Conservation (phyloP, 495 filamentous ascomycete genomes). For the Pseudomonodictys pantanalensis region DNA sequence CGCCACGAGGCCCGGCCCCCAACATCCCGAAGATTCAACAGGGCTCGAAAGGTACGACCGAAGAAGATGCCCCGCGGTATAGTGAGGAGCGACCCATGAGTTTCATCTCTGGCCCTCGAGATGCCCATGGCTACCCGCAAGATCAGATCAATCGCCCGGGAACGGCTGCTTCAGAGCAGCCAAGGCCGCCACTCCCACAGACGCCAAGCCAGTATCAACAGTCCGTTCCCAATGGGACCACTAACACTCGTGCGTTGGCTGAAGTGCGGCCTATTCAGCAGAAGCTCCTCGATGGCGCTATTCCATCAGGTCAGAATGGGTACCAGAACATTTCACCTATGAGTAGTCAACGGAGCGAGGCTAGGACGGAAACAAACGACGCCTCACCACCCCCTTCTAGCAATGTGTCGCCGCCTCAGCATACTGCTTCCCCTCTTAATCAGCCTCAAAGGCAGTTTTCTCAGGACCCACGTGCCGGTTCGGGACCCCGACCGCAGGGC, state of each 20-base stretch:
- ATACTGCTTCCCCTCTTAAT: conserved; percentile 4
- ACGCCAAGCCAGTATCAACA: conserved; percentile 7
- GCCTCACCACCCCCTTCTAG: conserved; percentile 15
- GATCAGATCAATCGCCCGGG: conserved; percentile 27
- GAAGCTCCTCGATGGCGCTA: background rate
- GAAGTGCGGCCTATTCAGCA: no score
- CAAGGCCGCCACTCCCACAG: conserved; percentile 13
- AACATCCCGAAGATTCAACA: background rate
- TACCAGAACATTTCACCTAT: conserved; percentile 1
- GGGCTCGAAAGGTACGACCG: background rate
- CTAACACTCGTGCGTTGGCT: no score
- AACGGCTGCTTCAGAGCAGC: background rate
- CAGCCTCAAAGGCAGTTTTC: background rate
- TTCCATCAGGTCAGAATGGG: background rate
- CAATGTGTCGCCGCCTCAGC: conserved; percentile 25
- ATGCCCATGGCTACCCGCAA: conserved; percentile 29
- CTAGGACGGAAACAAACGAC: conserved; percentile 1
- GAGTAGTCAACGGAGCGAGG: background rate
- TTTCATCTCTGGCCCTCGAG: conserved; percentile 27
- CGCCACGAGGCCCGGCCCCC: background rate
- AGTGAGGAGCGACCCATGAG: conserved; percentile 33
- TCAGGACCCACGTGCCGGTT: conserved; percentile 1
- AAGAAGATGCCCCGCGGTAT: conserved; percentile 8
- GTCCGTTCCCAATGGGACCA: background rate
- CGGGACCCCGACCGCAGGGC: no score